phyloP scores from a whole-genome alignment of 768 basidiomycete species.

The Leccinum arenicola region DNA sequence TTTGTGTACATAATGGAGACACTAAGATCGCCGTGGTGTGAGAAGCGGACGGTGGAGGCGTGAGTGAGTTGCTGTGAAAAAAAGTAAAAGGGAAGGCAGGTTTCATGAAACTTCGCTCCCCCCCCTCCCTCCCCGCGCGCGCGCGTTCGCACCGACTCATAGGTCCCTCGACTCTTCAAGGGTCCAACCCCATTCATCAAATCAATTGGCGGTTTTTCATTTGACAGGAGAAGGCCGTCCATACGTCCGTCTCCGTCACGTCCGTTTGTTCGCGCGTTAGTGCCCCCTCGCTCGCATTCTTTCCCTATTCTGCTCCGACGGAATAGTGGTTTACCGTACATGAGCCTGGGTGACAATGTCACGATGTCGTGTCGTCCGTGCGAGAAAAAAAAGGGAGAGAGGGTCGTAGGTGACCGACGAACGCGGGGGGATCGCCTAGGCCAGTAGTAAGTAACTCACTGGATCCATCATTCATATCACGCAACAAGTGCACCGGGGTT shows the following conservation, averaged over 20 bases:
- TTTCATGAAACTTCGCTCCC: constrained; percentile 8
- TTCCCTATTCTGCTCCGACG: constrained; percentile 7
- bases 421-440: neutral
- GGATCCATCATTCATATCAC: neutral
- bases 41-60: constrained; percentile 15
- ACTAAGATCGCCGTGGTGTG: constrained; percentile 27
- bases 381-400: neutral
- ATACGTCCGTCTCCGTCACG: neutral
- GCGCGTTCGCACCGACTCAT: neutral
- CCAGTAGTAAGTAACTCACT: neutral
- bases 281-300: constrained; percentile 6
- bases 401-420: neutral
- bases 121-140: neutral
- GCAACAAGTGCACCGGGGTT: neutral
- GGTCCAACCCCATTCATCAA: neutral
- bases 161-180: neutral
- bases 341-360: neutral
- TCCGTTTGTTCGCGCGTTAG: neutral
- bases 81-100: neutral
- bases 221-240: constrained; percentile 13
- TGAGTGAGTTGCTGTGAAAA: constrained; percentile 6
- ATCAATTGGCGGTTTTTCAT: constrained; percentile 1
- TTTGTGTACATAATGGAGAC: constrained; percentile 13
- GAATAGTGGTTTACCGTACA: neutral
- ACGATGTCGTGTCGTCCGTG: neutral